Percentiles rank a stretch among this genome's conserved stretches.
These are phyloP conservation scores for Potentilla sterilis DNA, from an alignment of 306 rosid species.

Conservation along the genomic window DNA sequence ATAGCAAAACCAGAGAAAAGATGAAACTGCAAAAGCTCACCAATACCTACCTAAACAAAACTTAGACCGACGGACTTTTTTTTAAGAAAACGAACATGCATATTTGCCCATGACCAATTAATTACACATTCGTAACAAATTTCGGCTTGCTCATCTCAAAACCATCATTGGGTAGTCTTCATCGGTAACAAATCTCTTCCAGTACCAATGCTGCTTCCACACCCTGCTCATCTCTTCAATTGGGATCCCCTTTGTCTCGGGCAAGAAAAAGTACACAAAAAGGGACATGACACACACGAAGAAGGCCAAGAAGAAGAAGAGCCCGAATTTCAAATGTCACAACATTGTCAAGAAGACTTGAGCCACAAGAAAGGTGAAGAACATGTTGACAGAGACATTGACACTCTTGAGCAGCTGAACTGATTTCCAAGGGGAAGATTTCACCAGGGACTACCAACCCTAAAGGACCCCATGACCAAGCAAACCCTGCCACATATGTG, in stretches of 20 bases:
- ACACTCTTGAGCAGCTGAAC: conserved; percentile 92
- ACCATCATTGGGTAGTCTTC: conserved; percentile 38
- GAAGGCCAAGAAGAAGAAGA: conserved; percentile 79
- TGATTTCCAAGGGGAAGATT: conserved; percentile 82
- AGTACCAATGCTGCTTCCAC: conserved; percentile 78
- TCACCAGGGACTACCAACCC: conserved; percentile 98
- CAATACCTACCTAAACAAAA: too few relatives aligned
- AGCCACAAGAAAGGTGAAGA: conserved; percentile 74
- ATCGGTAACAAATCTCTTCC: conserved; percentile 55
- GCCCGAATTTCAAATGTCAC: conserved; percentile 83
- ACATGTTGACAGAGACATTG: conserved; percentile 85
- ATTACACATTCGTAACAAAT: conserved; percentile 32
- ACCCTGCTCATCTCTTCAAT: conserved; percentile 80
- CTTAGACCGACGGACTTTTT: too few relatives aligned
- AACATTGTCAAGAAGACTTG: conserved; percentile 75
- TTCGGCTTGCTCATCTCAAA: conserved; percentile 42
- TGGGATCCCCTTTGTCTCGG: conserved; percentile 87
- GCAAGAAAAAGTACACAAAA: conserved; percentile 55
- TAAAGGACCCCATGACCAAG: conserved; percentile 99
- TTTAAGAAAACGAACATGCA: neutral
- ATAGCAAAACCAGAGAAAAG: too few relatives aligned
- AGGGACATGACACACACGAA: conserved; percentile 65
- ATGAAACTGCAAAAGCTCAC: too few relatives aligned
- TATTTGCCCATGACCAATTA: conserved; percentile 17
- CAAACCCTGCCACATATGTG: conserved; percentile 77